Evolutionary conservation across 305 asterid species (phyloP), one percentile per base, ranked within the genome.

Genomic region (Ruellia speciosa): DNA sequence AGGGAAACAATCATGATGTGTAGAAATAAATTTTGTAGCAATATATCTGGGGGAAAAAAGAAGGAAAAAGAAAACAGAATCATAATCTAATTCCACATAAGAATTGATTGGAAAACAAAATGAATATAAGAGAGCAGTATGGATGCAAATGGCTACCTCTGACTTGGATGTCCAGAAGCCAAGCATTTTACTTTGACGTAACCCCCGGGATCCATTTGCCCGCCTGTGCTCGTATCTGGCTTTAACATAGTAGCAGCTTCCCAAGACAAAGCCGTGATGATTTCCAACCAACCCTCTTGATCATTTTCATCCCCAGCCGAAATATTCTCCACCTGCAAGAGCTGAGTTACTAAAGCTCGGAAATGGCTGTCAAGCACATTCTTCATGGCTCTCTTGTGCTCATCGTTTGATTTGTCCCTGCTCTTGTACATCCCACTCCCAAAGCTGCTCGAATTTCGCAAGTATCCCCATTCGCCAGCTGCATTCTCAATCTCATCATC

Each of bases 121-220:
- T n/a, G 52, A 51, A 24, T 37, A 48, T 65, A 63, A 14, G 11
- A 8, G 15, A 18, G 55, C 48, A 28, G 61, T 53, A 66, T 58
- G 56, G 57, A 59, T 64, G 13, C 47, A 57, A 56, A 57, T 39
- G 63, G 49, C 70, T 81, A 92, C 99, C 99, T 84, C 70, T 92
- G 92, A 45, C 81, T 80, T 37, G 89, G 93, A 65, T 59, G 79
- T 49, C 99, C 99, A 52, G 96, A 80, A 54, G 97, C 96, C 59
- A 88, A 68, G 73, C 99, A 88, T 78, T 92, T 88, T 24, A 92
- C 94, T 79, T 92, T 88, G 51, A 88, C 97, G 62, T 92, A 92
- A 13, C 94, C 88, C 59, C 90, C 96, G 0, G 97, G 99, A 72
- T 92, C 97, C 97, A 88, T 92, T 73, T 90, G 96, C 49, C 94